phyloP scores from a whole-genome alignment of 352 stramenopile species.

The Elongisporangium senticosum region DNA sequence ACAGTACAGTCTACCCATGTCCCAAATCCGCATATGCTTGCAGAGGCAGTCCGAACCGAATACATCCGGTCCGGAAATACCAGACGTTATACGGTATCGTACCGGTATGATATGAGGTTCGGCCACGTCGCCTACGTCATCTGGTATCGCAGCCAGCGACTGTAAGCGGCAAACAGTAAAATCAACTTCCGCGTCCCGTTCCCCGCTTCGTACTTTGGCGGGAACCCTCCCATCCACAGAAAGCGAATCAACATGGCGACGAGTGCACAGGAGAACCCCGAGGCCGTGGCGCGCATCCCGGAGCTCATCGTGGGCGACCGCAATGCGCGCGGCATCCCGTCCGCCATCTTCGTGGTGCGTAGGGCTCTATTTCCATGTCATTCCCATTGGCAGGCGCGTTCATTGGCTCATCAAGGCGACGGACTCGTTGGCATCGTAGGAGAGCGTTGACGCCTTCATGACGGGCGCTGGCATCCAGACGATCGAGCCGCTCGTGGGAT shows the following conservation, averaged over 20 bases:
- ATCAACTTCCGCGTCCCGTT: background rate
- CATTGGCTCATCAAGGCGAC: background rate
- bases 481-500: slow-evolving; percentile 74
- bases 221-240: background rate
- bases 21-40: background rate
- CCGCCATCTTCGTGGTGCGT: slow-evolving; percentile 71
- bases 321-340: slow-evolving; percentile 74
- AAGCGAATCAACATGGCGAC: slow-evolving; percentile 26
- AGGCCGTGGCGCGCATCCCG: slow-evolving; percentile 63
- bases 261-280: slow-evolving; percentile 49
- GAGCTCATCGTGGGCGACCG: slow-evolving; percentile 73
- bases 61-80: background rate
- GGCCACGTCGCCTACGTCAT: background rate
- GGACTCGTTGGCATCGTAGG: slow-evolving; percentile 18
- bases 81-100: background rate
- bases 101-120: background rate
- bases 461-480: slow-evolving; percentile 35
- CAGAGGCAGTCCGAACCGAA: background rate
- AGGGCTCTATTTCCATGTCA: background rate
- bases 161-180: background rate
- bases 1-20: background rate
- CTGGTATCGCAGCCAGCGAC: background rate
- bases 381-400: background rate
- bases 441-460: slow-evolving; percentile 73
- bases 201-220: background rate